A percentile compares a stretch with the other conserved stretches of the same genome.
phyloP scores from a whole-genome alignment of 2,329 filamentous ascomycete species.

The Dactylonectria estremocensis region DNA sequence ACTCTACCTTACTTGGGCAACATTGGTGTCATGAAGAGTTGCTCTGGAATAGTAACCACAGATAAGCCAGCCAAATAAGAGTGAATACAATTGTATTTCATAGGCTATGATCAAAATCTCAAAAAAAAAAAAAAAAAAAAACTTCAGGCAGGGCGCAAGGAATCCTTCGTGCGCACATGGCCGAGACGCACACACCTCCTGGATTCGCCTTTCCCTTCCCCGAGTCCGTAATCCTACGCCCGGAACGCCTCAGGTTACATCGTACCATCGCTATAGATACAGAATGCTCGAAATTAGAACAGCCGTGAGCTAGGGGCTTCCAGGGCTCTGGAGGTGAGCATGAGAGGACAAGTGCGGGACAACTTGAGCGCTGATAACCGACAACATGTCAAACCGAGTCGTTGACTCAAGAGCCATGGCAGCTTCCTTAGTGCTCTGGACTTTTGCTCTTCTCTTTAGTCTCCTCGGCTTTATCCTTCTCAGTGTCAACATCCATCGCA shows the following conservation, averaged over 20 bases:
- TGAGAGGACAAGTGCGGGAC: slow-evolving; percentile 25
- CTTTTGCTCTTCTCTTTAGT: slow-evolving; percentile 49
- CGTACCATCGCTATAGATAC: slow-evolving; percentile 37
- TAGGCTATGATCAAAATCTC: slow-evolving; percentile 27
- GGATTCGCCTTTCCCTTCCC: slow-evolving; percentile 27
- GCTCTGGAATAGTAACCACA: background rate
- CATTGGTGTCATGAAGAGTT: no score
- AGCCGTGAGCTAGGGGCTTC: background rate
- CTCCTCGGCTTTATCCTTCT: slow-evolving; percentile 48
- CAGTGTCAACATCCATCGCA: slow-evolving; percentile 55
- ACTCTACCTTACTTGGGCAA: no score
- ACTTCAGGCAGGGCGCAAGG: slow-evolving; percentile 15
- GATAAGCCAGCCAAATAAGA: background rate
- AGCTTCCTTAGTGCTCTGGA: slow-evolving; percentile 37
- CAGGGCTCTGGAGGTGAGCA: slow-evolving; percentile 13
- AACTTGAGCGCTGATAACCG: slow-evolving; percentile 33
- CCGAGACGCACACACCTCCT: slow-evolving; percentile 17
- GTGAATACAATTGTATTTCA: slow-evolving; percentile 29
- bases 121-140: slow-evolving; percentile 24
- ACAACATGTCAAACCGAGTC: slow-evolving; percentile 32
- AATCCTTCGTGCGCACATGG: slow-evolving; percentile 20
- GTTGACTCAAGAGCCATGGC: slow-evolving; percentile 11
- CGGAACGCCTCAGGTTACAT: slow-evolving; percentile 46
- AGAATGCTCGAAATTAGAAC: slow-evolving; percentile 24
- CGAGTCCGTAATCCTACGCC: slow-evolving; percentile 43